These are phyloP conservation scores for Triticum turgidum DNA, from an alignment of 176 grass and related monocot genomes.

Conservation along the genomic window DNA sequence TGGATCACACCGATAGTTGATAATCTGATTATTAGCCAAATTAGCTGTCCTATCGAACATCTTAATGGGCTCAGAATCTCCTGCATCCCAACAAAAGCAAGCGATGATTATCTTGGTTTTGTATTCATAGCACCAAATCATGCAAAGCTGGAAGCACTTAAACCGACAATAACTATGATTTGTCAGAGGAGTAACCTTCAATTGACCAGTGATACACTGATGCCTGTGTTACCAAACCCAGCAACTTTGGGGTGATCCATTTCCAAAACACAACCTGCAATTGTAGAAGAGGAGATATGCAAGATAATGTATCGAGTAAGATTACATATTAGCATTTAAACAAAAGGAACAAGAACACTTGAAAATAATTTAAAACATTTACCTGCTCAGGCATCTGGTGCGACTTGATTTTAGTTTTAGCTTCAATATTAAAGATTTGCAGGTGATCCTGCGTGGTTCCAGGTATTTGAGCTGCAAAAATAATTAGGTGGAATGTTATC, in stretches of 20 bases:
- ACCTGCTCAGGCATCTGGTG: slow-evolving; percentile 99
- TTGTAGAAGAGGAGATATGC: not conserved
- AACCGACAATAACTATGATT: not conserved
- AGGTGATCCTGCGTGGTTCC: slow-evolving; percentile 95
- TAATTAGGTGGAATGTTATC: not conserved
- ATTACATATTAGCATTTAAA: not conserved
- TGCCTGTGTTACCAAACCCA: slow-evolving; percentile 74
- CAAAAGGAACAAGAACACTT: not conserved
- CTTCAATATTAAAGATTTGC: slow-evolving; percentile 98
- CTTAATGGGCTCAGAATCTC: slow-evolving; percentile 85
- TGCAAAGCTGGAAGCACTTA: slow-evolving; percentile 1
- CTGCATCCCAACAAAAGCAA: slow-evolving; percentile 44
- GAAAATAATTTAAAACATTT: not conserved
- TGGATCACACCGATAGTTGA: slow-evolving; percentile 89
- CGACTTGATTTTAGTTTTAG: slow-evolving; percentile 94
- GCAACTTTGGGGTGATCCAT: slow-evolving; percentile 86
- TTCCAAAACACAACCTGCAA: slow-evolving; percentile 94
- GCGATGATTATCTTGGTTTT: slow-evolving; percentile 9
- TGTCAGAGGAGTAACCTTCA: slow-evolving; percentile 58
- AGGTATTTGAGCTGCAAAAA: slow-evolving; percentile 79
- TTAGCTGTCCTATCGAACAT: slow-evolving; percentile 95
- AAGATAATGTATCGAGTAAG: not conserved
- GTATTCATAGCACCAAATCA: slow-evolving; percentile 1
- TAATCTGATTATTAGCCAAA: slow-evolving; percentile 92
- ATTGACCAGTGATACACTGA: slow-evolving; percentile 95